Base-by-base conservation (phyloP, 495 filamentous ascomycete species). In the Aspergillus bridgeri region DNA sequence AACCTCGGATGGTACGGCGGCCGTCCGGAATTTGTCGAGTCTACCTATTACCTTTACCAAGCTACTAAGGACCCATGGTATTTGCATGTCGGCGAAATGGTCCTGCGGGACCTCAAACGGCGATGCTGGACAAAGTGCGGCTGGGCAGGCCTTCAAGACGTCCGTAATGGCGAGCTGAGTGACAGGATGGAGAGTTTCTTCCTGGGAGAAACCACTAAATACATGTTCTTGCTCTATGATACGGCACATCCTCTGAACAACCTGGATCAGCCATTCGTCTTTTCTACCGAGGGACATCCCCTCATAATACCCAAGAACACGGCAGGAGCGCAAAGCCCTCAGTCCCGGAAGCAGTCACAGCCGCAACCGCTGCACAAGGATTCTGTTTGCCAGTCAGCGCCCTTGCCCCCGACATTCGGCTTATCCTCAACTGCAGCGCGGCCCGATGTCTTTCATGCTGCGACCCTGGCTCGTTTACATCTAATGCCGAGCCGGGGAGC, bases 131-230 rank as follows among this genome's bases (percentile, higher is more conserved):
- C 91, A 2, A 83, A 84, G 51, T 98, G 94, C 65, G 94, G 94
- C 51, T 98, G 91, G 92, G 89, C 94, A 5, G 93, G 93, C 0
- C 79, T 98, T n/a, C 89, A 96, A 63, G 90, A 98, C 72, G 94
- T 98, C 9, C 78, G 87, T 27, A 91, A 82, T 44, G 95, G 93
- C 0, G 89, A 97, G 69, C 86, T 88, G 67, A 92, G 82, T 65
- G 94, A 98, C 66, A 87, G 94, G 18, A 98, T 98, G 94, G 94
- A 98, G 75, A 98, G 94, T 71, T 98, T 98, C 77, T 98, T 96
- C 69, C 79, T 98, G 2, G 92, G 95, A 3, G 94, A 98, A 72
- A 98, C 94, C 0, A 86, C 89, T 53, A 96, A 97, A 71, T 98
- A 98, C 70, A 75, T 98, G 53, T 96, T 91, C 60, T 75, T 98